phyloP scores from a whole-genome alignment of 2,329 filamentous ascomycete species.

The Cladosporium colombiae region DNA sequence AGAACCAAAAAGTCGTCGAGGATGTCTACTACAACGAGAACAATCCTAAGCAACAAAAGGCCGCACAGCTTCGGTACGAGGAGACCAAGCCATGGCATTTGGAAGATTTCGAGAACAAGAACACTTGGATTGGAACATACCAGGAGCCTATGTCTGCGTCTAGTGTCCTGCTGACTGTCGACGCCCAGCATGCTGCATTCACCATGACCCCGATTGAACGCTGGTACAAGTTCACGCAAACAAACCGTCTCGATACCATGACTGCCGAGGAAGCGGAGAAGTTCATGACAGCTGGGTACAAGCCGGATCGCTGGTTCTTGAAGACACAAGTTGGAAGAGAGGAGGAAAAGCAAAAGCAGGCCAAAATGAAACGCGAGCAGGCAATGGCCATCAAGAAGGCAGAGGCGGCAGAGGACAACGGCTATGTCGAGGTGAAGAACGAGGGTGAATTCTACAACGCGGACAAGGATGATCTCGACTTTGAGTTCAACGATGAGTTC shows the following conservation, averaged over 20 bases:
- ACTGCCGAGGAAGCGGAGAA: constrained; percentile 84
- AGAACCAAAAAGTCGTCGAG: constrained; percentile 76
- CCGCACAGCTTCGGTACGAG: constrained; percentile 73
- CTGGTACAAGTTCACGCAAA: constrained; percentile 85
- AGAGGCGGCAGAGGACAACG: constrained; percentile 43
- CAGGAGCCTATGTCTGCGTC: constrained; percentile 82
- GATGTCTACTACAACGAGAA: constrained; percentile 82
- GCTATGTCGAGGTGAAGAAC: constrained; percentile 37
- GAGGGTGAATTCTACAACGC: constrained; percentile 50
- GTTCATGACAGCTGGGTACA: constrained; percentile 75
- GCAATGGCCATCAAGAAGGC: constrained; percentile 55
- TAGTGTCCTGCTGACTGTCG: constrained; percentile 75
- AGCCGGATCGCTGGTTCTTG: constrained; percentile 79
- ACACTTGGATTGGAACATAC: constrained; percentile 90
- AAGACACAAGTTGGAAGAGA: constrained; percentile 54
- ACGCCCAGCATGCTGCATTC: constrained; percentile 60
- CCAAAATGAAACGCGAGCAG: constrained; percentile 42
- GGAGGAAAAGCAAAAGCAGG: constrained; percentile 26
- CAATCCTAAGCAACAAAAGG: constrained; percentile 69
- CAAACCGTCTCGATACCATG: constrained; percentile 61
- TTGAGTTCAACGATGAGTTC: constrained; percentile 69
- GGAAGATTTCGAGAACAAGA: constrained; percentile 94
- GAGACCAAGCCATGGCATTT: constrained; percentile 95
- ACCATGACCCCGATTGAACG: constrained; percentile 91
- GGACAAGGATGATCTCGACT: constrained; percentile 67